Conservation (phyloP, 1,284 basidiomycete genomes). For the Blastosporella zonata region DNA sequence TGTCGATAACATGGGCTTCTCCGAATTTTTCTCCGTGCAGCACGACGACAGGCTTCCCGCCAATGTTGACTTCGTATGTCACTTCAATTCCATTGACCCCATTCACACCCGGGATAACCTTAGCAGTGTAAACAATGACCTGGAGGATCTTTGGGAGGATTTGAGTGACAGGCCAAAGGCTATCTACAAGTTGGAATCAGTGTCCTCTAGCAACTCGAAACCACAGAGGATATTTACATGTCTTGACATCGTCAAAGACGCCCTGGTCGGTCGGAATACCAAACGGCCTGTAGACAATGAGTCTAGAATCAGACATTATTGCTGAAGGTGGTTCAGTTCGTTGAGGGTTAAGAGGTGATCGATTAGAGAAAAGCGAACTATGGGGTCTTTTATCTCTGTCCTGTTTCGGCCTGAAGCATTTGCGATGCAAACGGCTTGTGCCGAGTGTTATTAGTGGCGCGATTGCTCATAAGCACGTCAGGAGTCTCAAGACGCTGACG, state of each 20-base stretch:
- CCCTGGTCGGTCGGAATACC: not conserved
- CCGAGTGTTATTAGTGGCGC: no score
- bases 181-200: not conserved
- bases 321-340: no score
- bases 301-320: not conserved
- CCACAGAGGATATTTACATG: not conserved
- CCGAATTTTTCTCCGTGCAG: not conserved
- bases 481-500: no score
- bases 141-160: not conserved
- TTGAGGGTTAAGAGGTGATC: no score
- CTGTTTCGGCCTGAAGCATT: no score
- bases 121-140: not conserved
- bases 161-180: not conserved
- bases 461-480: no score
- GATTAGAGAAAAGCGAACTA: no score
- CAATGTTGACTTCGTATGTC: not conserved
- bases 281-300: not conserved
- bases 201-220: no score
- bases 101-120: not conserved
- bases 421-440: no score
- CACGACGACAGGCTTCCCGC: not conserved
- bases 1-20: not conserved
- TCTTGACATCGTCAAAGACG: not conserved
- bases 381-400: no score
- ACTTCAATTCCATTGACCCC: not conserved